phyloP scores from a whole-genome alignment of 2,329 filamentous ascomycete species.

The Aspergillus ibericus region DNA sequence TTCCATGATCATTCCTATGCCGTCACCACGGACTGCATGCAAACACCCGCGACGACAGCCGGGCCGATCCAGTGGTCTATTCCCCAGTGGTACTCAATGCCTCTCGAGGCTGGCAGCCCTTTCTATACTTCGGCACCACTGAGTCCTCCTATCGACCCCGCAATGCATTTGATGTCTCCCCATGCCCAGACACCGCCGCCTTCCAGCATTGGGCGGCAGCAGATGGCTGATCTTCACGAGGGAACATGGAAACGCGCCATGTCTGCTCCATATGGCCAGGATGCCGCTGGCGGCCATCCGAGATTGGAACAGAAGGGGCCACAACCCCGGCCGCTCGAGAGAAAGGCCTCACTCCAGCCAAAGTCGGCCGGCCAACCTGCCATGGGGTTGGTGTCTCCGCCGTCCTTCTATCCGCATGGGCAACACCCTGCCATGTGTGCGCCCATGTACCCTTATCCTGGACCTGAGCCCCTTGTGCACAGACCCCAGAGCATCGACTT shows the following conservation, averaged over 20 bases:
- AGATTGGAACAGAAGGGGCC: slow-evolving; percentile 20
- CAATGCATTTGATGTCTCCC: slow-evolving; percentile 26
- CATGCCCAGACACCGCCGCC: slow-evolving; percentile 24
- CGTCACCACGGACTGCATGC: slow-evolving; percentile 30
- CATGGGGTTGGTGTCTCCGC: slow-evolving; percentile 21
- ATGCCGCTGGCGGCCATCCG: slow-evolving; percentile 14
- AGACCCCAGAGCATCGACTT: slow-evolving; percentile 26
- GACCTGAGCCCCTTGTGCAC: slow-evolving; percentile 22
- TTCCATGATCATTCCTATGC: slow-evolving; percentile 28
- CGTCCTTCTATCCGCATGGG: slow-evolving; percentile 23
- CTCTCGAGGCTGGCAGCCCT: slow-evolving; percentile 27
- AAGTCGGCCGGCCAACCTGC: slow-evolving; percentile 18
- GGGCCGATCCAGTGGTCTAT: slow-evolving; percentile 26
- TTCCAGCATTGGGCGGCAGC: slow-evolving; percentile 16
- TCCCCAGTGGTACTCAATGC: slow-evolving; percentile 32
- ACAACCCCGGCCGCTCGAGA: slow-evolving; percentile 17
- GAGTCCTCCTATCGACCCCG: slow-evolving; percentile 24
- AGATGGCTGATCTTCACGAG: slow-evolving; percentile 19
- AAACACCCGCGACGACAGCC: slow-evolving; percentile 24
- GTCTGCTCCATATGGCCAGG: slow-evolving; percentile 27
- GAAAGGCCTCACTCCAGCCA: slow-evolving; percentile 20
- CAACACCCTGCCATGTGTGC: slow-evolving; percentile 31
- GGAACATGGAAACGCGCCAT: slow-evolving; percentile 32
- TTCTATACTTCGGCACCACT: slow-evolving; percentile 28
- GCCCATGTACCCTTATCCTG: slow-evolving; percentile 29